phyloP scores from a whole-genome alignment of 352 stramenopile species.

The Aphanomyces invadans region DNA sequence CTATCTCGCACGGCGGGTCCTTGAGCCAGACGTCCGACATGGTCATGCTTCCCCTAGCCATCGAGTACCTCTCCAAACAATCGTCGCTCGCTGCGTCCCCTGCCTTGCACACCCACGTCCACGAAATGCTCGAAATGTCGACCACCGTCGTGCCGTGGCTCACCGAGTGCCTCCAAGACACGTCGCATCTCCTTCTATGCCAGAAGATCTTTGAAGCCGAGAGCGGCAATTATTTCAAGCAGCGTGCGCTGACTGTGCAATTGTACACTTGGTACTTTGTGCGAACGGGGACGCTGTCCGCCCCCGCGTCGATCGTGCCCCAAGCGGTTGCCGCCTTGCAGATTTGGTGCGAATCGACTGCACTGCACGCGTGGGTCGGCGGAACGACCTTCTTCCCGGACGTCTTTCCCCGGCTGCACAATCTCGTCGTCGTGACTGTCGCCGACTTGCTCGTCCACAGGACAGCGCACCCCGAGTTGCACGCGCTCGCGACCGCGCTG shows the following conservation, averaged over 20 bases:
- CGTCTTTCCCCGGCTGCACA: slow-evolving; percentile 18
- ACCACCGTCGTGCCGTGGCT: slow-evolving; percentile 40
- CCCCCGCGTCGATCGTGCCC: not conserved
- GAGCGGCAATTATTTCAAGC: slow-evolving; percentile 71
- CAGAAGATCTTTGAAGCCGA: slow-evolving; percentile 72
- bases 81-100: slow-evolving; percentile 27
- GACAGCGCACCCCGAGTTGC: not conserved
- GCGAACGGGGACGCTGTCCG: not conserved
- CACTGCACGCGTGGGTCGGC: slow-evolving; percentile 15
- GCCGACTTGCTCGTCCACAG: not conserved
- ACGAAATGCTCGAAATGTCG: slow-evolving; percentile 32
- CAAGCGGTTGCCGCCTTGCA: not conserved
- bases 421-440: not conserved
- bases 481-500: not conserved
- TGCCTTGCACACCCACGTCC: slow-evolving; percentile 26
- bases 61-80: slow-evolving; percentile 46
- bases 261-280: slow-evolving; percentile 41
- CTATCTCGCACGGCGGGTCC: slow-evolving; percentile 23
- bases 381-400: slow-evolving; percentile 22
- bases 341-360: not conserved
- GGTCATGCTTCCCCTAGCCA: slow-evolving; percentile 40
- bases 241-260: slow-evolving; percentile 53
- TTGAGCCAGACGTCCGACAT: slow-evolving; percentile 32
- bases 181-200: slow-evolving; percentile 46
- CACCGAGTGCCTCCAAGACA: slow-evolving; percentile 37